Percentiles rank a stretch among this genome's conserved stretches.
Conservation (phyloP, 176 grass and related monocot species). For the Lolium perenne region DNA sequence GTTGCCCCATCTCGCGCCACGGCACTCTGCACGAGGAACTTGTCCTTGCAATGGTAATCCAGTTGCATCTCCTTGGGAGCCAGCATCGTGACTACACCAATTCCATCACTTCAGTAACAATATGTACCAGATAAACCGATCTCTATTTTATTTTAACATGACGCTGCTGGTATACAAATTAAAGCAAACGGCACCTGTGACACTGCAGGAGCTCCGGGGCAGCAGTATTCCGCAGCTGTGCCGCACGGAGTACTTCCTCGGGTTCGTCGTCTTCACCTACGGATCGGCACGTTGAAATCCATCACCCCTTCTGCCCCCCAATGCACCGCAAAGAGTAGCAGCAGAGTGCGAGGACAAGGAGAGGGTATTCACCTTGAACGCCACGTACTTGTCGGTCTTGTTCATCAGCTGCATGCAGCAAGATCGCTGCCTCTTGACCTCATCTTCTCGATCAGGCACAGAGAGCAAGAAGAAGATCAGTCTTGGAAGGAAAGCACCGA, state of each 20-base stretch:
- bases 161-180: not conserved
- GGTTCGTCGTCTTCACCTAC: conserved; percentile 94
- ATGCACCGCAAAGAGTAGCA: not conserved
- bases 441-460: conserved; percentile 47
- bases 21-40: conserved; percentile 89
- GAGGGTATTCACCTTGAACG: conserved; percentile 71
- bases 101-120: not conserved
- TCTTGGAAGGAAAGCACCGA: not conserved
- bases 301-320: not conserved
- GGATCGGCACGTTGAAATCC: not conserved
- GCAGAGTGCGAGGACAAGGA: not conserved
- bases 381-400: conserved; percentile 73
- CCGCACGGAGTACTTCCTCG: conserved; percentile 80
- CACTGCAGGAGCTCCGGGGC: conserved; percentile 59
- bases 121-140: not conserved
- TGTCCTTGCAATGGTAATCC: conserved; percentile 91
- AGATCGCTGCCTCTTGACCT: conserved; percentile 78
- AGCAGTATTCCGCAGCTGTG: conserved; percentile 71
- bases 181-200: conserved; percentile 55
- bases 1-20: conserved; percentile 50
- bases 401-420: conserved; percentile 84
- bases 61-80: conserved; percentile 62
- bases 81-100: conserved; percentile 74
- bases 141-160: not conserved
- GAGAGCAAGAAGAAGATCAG: conserved; percentile 31